Base-by-base conservation (phyloP, 768 basidiomycete genomes). In the Tephrocybe rancida region DNA sequence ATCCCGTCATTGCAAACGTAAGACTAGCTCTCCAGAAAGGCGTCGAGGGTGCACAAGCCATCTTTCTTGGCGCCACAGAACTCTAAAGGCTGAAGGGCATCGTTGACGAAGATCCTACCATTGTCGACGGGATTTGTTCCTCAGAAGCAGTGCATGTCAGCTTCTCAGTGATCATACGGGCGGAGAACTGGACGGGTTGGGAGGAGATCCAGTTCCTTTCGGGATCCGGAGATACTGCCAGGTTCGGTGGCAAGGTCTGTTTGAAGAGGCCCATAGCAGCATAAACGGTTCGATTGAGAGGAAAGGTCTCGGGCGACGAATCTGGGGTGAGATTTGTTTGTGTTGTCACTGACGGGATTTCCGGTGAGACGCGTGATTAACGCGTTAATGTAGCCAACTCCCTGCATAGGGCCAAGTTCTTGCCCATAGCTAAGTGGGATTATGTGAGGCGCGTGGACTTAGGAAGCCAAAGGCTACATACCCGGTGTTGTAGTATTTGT, bases 341-440 rank as follows among this genome's bases (percentile, higher is more conserved):
- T 92, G 56, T 78, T 63, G 67, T 92, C 90, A 34, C 65, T 65
- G 25, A 91, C 87, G 1, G 84, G 80, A 14, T 66, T 68, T 13
- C 76, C 76, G 0, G 86, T 90, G 39, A 96, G 77, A 10, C 95
- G 83, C 0, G 91, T 90, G 19, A 95, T 67, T 16, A 96, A 80
- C 70, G 95, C 93, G 65, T 93, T 94, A 62, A 90, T 75, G 66
- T 90, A 96, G 5, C 93, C 94, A 3, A 94, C 86, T 27, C 92
- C 91, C 65, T 91, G 90, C 5, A 92, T 83, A 3, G 74, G 85
- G 1, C 92, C 91, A 1, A 93, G 73, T 2, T 66, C 59, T 55
- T 84, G 82, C 3, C 91, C 90, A 54, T 90, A 81, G 18, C 88
- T 89, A 54, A 8, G n/a, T n/a, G n/a, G n/a, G 39, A 37, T 21